Percentiles rank a stretch among this genome's conserved stretches.
These are phyloP conservation scores for Euphorbia pulcherrima DNA, from an alignment of 345 rosid genomes.

Conservation along the genomic window DNA sequence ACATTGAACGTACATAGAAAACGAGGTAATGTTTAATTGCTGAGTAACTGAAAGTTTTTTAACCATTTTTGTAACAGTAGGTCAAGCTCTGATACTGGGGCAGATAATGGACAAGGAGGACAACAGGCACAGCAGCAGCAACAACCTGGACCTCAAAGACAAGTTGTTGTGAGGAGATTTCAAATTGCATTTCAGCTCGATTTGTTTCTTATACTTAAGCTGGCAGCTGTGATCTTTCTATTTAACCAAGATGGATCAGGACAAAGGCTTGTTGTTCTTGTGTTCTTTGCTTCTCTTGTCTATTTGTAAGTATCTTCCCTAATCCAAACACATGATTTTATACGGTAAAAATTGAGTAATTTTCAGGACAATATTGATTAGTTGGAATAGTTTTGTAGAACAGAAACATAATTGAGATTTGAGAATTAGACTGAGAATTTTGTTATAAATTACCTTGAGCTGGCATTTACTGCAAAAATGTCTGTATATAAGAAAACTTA, in stretches of 20 bases:
- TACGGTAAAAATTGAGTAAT: not conserved
- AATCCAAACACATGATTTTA: not conserved
- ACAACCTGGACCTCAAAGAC: conserved; percentile 64
- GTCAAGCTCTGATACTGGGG: conserved; percentile 36
- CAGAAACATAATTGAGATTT: too few relatives aligned
- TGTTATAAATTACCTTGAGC: not conserved
- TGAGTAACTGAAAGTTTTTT: not conserved
- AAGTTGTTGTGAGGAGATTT: conserved; percentile 82
- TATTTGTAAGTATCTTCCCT: conserved; percentile 64
- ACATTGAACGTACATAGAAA: not conserved
- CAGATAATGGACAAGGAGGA: conserved; percentile 47
- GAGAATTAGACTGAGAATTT: not conserved
- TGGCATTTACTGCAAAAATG: not conserved
- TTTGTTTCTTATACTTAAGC: conserved; percentile 79
- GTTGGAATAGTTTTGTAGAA: not conserved
- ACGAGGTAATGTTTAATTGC: not conserved
- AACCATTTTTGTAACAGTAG: conserved; percentile 26
- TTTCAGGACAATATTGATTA: not conserved
- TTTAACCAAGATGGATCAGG: conserved; percentile 99
- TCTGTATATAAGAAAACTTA: not conserved
- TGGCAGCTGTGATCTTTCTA: conserved; percentile 86
- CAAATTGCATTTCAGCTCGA: conserved; percentile 92
- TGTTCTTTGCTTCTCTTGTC: conserved; percentile 73
- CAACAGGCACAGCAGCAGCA: conserved; percentile 44
- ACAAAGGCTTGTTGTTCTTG: conserved; percentile 77